phyloP scores from a whole-genome alignment of 169 alveolate species.

The Theileria orientalis region DNA sequence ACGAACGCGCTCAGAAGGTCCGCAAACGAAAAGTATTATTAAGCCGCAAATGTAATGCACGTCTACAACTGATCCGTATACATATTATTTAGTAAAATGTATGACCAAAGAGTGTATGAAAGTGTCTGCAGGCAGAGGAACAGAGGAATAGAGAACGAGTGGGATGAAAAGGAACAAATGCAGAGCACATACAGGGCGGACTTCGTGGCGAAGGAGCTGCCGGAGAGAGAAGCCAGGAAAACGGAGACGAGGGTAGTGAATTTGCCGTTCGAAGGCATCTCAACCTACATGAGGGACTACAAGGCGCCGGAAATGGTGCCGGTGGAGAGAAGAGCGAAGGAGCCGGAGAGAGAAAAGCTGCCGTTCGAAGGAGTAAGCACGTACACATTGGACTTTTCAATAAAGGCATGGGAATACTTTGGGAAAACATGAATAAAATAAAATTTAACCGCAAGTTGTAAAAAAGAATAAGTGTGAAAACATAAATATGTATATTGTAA shows the following conservation, averaged over 20 bases:
- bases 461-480: neutral
- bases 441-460: neutral
- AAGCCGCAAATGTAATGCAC: neutral
- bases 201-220: constrained; percentile 15
- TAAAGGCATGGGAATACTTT: constrained; percentile 12
- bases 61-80: neutral
- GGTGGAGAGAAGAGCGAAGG: constrained; percentile 3
- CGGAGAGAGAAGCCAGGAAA: neutral
- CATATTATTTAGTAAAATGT: neutral
- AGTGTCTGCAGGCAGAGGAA: neutral
- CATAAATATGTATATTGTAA: neutral
- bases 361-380: constrained; percentile 9
- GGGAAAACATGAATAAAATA: neutral
- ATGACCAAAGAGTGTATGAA: neutral
- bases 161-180: neutral
- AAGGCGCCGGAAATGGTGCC: neutral
- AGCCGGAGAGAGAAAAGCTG: neutral
- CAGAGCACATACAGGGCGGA: constrained; percentile 26
- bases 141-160: neutral
- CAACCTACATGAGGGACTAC: constrained; percentile 47
- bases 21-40: constrained; percentile 2
- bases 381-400: constrained; percentile 6
- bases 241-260: neutral
- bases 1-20: neutral
- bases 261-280: constrained; percentile 29